Base-by-base conservation (phyloP, 768 basidiomycete genomes). In the Cystobasidium tubakii region DNA sequence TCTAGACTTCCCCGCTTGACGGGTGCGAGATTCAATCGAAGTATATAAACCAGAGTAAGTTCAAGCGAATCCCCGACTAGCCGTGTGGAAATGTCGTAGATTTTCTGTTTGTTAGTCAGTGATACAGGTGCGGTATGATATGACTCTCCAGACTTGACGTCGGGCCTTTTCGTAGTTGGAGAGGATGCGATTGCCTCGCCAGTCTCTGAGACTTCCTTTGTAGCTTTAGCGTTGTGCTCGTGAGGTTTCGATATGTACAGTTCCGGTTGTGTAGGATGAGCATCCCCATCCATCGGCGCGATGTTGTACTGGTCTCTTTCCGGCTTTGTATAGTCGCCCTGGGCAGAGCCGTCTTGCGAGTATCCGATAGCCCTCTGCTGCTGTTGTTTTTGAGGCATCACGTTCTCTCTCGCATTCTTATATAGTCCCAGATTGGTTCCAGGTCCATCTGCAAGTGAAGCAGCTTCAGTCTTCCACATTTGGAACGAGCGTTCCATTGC, bases 401-500 rank as follows among this genome's bases (percentile, higher is more conserved):
- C 4, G 21, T 50, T 50, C 15, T 50, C 46, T n/a, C 46, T 50
- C 46, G 46, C 46, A n/a, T 50, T 50, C 21, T 50, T 6, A n/a
- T 50, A 50, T 3, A 50, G 12, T 21, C 7, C 46, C n/a, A 50
- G 46, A 50, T 50, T 50, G 46, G 46, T 50, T 17, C 46, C 46
- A 50, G 46, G 10, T 50, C 10, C 46, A 50, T 21, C 46, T 12
- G 46, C 46, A 50, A 50, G 46, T 50, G 46, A 50, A 21, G 27
- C 57, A 27, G 66, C 66, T 39, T 74, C 50, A n/a, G 46, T 53
- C 39, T 50, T 73, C 72, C 63, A 60, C 19, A 55, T 7, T 7
- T 34, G 42, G 43, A 76, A 70, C 15, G 36, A 21, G 12, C 29
- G 50, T 29, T 76, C 70, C 23, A 77, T 75, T 4, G 70, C 75